Percentiles rank a stretch among this genome's conserved stretches.
These are phyloP conservation scores for Rostrohypoxylon terebratum DNA, from an alignment of 495 filamentous ascomycete species.

Conservation along the genomic window DNA sequence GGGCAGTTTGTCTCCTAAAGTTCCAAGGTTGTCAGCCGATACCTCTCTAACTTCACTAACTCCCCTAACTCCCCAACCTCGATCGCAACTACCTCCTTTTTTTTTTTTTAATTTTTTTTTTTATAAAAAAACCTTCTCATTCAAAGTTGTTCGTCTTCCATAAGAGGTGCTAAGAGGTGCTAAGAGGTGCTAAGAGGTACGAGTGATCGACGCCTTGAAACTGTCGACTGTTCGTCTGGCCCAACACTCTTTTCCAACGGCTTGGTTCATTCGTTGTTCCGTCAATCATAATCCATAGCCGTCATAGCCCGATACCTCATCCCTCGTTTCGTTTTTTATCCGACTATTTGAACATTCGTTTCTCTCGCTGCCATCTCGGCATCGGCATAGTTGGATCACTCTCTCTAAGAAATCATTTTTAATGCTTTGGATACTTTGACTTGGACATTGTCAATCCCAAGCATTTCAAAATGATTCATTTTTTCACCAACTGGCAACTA, in stretches of 20 bases:
- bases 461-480: conserved; percentile 57
- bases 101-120: too few relatives aligned
- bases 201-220: neutral
- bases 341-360: conserved; percentile 42
- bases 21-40: conserved; percentile 19
- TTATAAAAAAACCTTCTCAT: too few relatives aligned
- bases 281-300: conserved; percentile 17
- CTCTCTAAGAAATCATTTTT: conserved; percentile 48
- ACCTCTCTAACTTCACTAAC: too few relatives aligned
- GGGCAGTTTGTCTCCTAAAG: neutral
- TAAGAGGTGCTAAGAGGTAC: neutral
- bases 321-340: conserved; percentile 20
- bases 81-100: conserved; percentile 18
- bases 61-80: conserved; percentile 6
- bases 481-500: conserved; percentile 82
- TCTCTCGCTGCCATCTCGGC: conserved; percentile 31
- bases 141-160: neutral
- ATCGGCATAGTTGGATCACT: conserved; percentile 44
- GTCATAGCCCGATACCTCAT: conserved; percentile 19
- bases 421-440: conserved; percentile 48
- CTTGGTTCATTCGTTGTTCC: conserved; percentile 37
- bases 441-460: conserved; percentile 45
- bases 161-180: conserved; percentile 8
- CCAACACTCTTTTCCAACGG: conserved; percentile 25
- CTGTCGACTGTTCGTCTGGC: conserved; percentile 8